Evolutionary conservation across 164 flowering plant genomes (phyloP).

Genomic region (Magnolia changhungtana): DNA sequence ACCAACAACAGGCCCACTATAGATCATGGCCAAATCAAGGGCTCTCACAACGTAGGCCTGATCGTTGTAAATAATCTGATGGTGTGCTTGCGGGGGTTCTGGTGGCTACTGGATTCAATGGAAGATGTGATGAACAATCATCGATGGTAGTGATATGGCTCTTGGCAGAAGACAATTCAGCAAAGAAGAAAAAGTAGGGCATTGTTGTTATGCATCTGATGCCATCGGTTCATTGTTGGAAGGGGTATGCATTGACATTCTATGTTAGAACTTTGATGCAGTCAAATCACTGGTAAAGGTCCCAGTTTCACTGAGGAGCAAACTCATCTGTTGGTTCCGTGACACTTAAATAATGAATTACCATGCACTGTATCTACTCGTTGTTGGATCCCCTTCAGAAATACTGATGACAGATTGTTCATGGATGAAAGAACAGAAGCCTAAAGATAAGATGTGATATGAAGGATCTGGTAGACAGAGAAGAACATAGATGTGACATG

Average conservation of each 20-base stretch:
- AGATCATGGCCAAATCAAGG: too few relatives aligned
- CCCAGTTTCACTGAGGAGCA: conserved; percentile 58
- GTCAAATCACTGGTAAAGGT: conserved; percentile 58
- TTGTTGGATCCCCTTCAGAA: conserved; percentile 61
- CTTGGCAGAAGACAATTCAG: too few relatives aligned
- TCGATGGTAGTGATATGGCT: too few relatives aligned
- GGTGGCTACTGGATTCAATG: too few relatives aligned
- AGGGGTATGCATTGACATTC: conserved; percentile 41
- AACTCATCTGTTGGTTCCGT: conserved; percentile 51
- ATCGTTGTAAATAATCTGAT: too few relatives aligned
- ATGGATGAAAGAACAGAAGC: conserved; percentile 64
- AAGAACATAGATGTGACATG: too few relatives aligned
- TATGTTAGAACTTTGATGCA: conserved; percentile 59
- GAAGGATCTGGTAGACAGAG: too few relatives aligned
- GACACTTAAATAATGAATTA: conserved; percentile 56
- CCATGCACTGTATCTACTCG: conserved; percentile 52
- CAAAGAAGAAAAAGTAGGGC: conserved; percentile 35
- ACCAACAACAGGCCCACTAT: too few relatives aligned
- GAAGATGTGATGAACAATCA: background rate
- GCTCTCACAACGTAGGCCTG: too few relatives aligned
- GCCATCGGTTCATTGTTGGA: conserved; percentile 39
- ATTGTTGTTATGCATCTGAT: conserved; percentile 13
- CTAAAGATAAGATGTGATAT: too few relatives aligned
- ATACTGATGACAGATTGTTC: conserved; percentile 75
- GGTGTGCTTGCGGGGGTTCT: too few relatives aligned